Conservation (phyloP, 1,139 yeast species). For the Scheffersomyces lignicola region DNA sequence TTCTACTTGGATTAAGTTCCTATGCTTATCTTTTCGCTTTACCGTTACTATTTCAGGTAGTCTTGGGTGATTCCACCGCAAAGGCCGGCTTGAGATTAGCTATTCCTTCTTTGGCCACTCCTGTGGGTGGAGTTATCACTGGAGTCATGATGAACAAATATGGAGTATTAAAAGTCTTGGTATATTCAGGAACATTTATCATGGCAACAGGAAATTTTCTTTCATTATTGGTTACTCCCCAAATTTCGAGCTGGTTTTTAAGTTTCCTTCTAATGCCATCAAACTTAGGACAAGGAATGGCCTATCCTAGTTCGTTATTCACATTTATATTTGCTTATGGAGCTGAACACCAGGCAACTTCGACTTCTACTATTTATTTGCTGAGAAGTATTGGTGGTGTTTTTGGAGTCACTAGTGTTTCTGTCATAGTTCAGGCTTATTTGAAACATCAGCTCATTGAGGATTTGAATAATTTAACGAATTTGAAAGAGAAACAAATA, state of each 20-base stretch:
- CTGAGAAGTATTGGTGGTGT: constrained; percentile 42
- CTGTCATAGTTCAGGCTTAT: constrained; percentile 27
- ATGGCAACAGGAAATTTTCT: constrained; percentile 35
- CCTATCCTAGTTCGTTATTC: constrained; percentile 38
- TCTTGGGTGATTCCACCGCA: constrained; percentile 26
- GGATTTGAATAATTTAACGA: constrained; percentile 14
- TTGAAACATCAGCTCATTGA: constrained; percentile 14
- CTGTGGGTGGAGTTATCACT: constrained; percentile 39
- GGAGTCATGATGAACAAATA: constrained; percentile 33
- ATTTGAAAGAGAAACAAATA: constrained; percentile 13
- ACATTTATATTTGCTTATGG: constrained; percentile 37
- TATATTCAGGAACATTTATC: constrained; percentile 27
- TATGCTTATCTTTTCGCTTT: constrained; percentile 39
- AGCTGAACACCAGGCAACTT: constrained; percentile 30
- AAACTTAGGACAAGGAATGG: constrained; percentile 41
- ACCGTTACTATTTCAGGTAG: constrained; percentile 39
- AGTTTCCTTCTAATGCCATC: constrained; percentile 32
- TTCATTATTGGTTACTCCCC: constrained; percentile 23
- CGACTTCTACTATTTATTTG: constrained; percentile 38
- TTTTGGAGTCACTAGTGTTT: constrained; percentile 39
- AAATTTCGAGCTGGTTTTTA: constrained; percentile 22
- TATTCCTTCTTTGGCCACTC: constrained; percentile 38
- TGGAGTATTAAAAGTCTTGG: constrained; percentile 19
- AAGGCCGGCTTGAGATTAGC: constrained; percentile 32
- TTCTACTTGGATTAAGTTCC: constrained; percentile 36